Evolutionary conservation across 345 rosid species (phyloP), one percentile per base, ranked within the genome.

Genomic region (Eucalyptus marginata): DNA sequence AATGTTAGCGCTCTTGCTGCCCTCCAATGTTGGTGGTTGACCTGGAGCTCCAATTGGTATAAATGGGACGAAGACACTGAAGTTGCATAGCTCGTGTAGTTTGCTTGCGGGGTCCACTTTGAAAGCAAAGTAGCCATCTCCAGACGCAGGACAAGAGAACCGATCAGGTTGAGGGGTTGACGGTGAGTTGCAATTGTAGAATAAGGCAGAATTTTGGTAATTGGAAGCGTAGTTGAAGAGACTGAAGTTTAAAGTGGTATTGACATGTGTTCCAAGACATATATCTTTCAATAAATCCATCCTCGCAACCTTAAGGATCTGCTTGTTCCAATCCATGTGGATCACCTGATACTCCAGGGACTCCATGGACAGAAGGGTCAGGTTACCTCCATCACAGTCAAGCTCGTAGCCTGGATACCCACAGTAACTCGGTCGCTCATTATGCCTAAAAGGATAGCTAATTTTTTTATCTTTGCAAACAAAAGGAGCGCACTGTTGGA

Each of bases 21-120:
- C 18, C 18, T 3, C 3, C 8, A 0, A 29, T n/a, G n/a, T n/a
- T n/a, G n/a, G n/a, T n/a, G n/a, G n/a, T n/a, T n/a, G n/a, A n/a
- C n/a, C n/a, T n/a, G n/a, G n/a, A n/a, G n/a, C n/a, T 12, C 2
- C 13, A 46, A 5, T 25, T 3, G 5, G 7, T 13, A 13, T 4
- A 36, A 22, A 3, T 10, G 13, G 86, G 86, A 10, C 86, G 3
- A 2, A n/a, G 17, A 81, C n/a, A 14, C 4, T 47, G 49, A 2
- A 8, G 1, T 6, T 6, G 86, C 86, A 81, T 22, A 2, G 33
- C 71, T 29, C 0, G 5, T 0, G 5, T 13, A 3, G 71, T 13
- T 1, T 2, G 4, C 5, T 27, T 62, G 15, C 16, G 2, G 0
- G 13, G 24, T 80, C 47, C 7, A 0, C 49, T 2, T 40, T 0